Percentiles rank a stretch among this genome's conserved stretches.
These are phyloP conservation scores for Globisporangium nodosum DNA, from an alignment of 352 stramenopile species.

Conservation along the genomic window DNA sequence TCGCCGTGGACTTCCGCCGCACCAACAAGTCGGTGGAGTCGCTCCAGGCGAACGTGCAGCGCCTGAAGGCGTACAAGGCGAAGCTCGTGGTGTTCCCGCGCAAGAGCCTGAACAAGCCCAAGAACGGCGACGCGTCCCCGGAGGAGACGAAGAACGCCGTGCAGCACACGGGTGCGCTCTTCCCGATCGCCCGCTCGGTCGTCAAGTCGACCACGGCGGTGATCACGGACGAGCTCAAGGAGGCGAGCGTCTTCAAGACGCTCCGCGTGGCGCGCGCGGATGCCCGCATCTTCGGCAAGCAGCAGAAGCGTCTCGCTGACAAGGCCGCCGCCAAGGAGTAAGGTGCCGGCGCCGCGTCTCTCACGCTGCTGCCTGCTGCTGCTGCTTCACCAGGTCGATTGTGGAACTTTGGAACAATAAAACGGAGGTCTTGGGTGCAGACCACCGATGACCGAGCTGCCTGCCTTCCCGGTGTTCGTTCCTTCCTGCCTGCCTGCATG, in stretches of 20 bases:
- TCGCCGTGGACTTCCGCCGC: conserved; percentile 97
- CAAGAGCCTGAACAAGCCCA: conserved; percentile 94
- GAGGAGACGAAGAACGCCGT: conserved; percentile 91
- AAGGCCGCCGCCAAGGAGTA: conserved; percentile 85
- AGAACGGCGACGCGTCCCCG: conserved; percentile 90
- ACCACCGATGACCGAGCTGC: conserved; percentile 12
- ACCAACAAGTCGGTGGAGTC: conserved; percentile 98
- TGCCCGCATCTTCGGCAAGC: conserved; percentile 84
- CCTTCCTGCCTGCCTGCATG: neutral
- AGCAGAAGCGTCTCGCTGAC: conserved; percentile 87
- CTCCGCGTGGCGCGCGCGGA: conserved; percentile 81
- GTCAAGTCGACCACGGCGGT: conserved; percentile 71
- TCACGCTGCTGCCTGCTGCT: neutral
- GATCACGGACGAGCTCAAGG: conserved; percentile 88
- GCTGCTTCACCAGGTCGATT: conserved; percentile 31
- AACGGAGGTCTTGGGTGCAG: conserved; percentile 24
- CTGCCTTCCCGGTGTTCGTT: neutral
- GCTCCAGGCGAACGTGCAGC: conserved; percentile 96
- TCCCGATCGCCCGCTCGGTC: conserved; percentile 73
- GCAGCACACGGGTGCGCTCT: conserved; percentile 82
- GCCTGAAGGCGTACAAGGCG: conserved; percentile 98
- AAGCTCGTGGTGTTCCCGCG: conserved; percentile 99
- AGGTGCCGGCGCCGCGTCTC: conserved; percentile 5
- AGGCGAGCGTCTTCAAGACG: conserved; percentile 74
- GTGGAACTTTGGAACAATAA: conserved; percentile 65